Evolutionary conservation across 1,284 basidiomycete genomes (phyloP), one percentile per base, ranked within the genome.

Genomic region (Trametes versicolor): DNA sequence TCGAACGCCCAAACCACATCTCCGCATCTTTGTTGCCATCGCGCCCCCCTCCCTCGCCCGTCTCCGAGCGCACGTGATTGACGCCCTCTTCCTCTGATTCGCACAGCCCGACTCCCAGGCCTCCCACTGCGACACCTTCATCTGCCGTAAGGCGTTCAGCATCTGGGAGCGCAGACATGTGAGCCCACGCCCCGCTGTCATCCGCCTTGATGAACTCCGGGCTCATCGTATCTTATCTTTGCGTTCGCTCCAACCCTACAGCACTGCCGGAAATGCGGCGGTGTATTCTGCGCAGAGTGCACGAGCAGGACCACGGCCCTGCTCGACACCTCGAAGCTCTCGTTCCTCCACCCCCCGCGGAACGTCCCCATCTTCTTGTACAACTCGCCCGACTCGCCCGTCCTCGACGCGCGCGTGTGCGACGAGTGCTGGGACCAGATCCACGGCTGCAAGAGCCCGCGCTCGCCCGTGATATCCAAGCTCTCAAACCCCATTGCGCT

Each of bases 211-310:
- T 23, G 48, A 45, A 29, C 54, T 62, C 62, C 72, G 70, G 39
- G 37, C 74, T 74, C 63, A 75, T 61, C 68, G 57, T 65, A 69
- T 57, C 73, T 75, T 63, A 70, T 51, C 60, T 60, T 50, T 49
- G 58, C 58, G 34, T 51, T 34, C 25, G 17, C 17, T 27, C 23
- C 34, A 53, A 36, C 41, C 43, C 41, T 15, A 63, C 72, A 90
- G 88, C 91, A 93, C 68, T 93, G 91, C 77, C 84, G 91, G 74
- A 93, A 93, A 74, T 93, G 91, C 69, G 91, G 91, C 59, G 90
- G 89, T 65, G 79, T 92, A n/a, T 91, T 88, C 75, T 93, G 90
- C 75, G 76, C 75, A 45, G 75, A 83, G 5, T 92, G 91, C 73
- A 85, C 87, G 4, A 79, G 82, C 17, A 83, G 83, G 58, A 72